Evolutionary conservation across 345 rosid genomes (phyloP).

Genomic region (Euphorbia peplus): DNA sequence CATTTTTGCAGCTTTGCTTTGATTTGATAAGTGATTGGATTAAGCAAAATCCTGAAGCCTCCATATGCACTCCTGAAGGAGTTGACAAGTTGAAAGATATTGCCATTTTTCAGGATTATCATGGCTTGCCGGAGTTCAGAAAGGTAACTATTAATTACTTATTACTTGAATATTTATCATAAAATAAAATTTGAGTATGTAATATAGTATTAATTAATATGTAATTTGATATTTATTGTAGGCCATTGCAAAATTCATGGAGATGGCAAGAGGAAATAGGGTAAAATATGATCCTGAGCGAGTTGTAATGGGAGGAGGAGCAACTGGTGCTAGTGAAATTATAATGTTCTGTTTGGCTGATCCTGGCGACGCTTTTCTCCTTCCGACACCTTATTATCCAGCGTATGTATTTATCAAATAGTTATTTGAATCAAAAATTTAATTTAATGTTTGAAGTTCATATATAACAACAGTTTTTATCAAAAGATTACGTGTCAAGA

Average conservation of each 20-base stretch:
- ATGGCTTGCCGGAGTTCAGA: slow-evolving; percentile 67
- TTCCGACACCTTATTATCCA: slow-evolving; percentile 78
- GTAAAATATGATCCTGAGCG: slow-evolving; percentile 63
- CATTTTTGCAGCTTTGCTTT: slow-evolving; percentile 50
- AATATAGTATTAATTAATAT: too few species aligned
- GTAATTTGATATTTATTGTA: slow-evolving; percentile 11
- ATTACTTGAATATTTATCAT: background rate
- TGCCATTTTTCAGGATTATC: slow-evolving; percentile 83
- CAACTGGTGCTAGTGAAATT: slow-evolving; percentile 82
- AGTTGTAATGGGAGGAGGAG: slow-evolving; percentile 82
- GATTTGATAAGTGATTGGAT: slow-evolving; percentile 67
- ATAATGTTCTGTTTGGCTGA: slow-evolving; percentile 83
- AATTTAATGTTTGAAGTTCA: background rate
- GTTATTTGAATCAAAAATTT: too few species aligned
- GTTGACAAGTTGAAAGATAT: slow-evolving; percentile 49
- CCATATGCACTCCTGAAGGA: slow-evolving; percentile 74
- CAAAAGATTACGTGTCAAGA: too few species aligned
- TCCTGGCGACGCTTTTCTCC: slow-evolving; percentile 78
- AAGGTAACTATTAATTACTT: slow-evolving; percentile 32
- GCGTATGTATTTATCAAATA: slow-evolving; percentile 47
- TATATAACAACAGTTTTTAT: too few species aligned
- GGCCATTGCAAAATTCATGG: slow-evolving; percentile 86
- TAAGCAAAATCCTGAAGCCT: slow-evolving; percentile 55
- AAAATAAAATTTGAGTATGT: too few species aligned
- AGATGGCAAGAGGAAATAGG: slow-evolving; percentile 52